phyloP scores from a whole-genome alignment of 2,329 filamentous ascomycete genomes.

The Scedosporium dehoogii region DNA sequence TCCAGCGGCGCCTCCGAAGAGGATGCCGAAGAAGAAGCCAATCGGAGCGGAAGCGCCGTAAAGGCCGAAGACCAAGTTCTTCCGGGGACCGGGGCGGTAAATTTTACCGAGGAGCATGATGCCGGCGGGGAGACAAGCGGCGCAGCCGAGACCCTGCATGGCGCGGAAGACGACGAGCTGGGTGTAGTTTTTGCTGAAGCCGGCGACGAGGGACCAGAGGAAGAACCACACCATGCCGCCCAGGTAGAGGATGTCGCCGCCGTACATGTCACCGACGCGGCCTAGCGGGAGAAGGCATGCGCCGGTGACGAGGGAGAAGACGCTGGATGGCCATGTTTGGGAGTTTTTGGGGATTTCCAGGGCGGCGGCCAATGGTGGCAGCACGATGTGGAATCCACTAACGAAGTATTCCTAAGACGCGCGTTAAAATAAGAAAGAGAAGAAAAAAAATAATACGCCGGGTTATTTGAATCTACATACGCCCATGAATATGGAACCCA shows the following conservation, averaged over 20 bases:
- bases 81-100: conserved; percentile 61
- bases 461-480: background rate
- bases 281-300: conserved; percentile 54
- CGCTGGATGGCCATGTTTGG: conserved; percentile 55
- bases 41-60: conserved; percentile 47
- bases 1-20: conserved; percentile 52
- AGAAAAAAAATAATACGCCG: background rate
- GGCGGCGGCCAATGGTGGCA: conserved; percentile 53
- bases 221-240: conserved; percentile 53
- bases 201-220: conserved; percentile 58
- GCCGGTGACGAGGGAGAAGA: conserved; percentile 48
- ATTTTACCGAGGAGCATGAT: conserved; percentile 59
- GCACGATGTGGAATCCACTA: conserved; percentile 27
- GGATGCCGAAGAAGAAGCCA: conserved; percentile 55
- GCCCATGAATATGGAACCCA: conserved; percentile 50
- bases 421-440: too few relatives aligned
- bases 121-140: conserved; percentile 61
- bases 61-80: conserved; percentile 56
- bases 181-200: conserved; percentile 56
- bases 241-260: conserved; percentile 51
- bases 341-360: conserved; percentile 53
- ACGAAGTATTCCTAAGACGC: conserved; percentile 12
- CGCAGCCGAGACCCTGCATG: conserved; percentile 62
- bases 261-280: conserved; percentile 51
- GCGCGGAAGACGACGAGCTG: conserved; percentile 69